Conservation (phyloP, 805 yeast species). For the Hanseniaspora opuntiae region DNA sequence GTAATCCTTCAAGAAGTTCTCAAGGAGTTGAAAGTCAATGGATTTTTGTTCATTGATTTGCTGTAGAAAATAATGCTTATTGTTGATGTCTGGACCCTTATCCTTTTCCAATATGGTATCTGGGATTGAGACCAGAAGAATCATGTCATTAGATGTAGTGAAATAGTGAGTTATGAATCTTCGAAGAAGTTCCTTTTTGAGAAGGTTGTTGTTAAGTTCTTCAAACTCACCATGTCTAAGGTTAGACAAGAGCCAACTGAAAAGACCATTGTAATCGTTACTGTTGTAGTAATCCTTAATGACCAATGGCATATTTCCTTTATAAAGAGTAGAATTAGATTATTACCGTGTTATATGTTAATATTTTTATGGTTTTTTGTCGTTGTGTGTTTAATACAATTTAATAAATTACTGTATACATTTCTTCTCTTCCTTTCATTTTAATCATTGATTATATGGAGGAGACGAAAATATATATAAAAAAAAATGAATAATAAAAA, state of each 20-base stretch:
- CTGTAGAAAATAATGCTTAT: conserved; percentile 4
- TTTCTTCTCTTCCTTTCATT: too few species aligned
- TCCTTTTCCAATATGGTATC: conserved; percentile 17
- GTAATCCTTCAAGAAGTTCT: conserved; percentile 23
- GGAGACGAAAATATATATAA: too few species aligned
- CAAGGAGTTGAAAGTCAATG: conserved; percentile 20
- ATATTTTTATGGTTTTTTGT: neutral
- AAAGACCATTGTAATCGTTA: conserved; percentile 25
- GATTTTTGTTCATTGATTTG: conserved; percentile 15
- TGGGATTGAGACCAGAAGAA: conserved; percentile 25
- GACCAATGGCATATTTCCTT: conserved; percentile 20
- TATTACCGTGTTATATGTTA: neutral
- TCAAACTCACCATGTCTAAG: conserved; percentile 27
- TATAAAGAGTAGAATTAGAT: too few species aligned
- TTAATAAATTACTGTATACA: too few species aligned
- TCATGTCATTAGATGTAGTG: conserved; percentile 15
- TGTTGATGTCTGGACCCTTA: neutral
- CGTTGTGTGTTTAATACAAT: neutral
- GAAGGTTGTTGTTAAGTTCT: conserved; percentile 22
- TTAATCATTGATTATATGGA: too few species aligned
- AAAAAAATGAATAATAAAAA: too few species aligned
- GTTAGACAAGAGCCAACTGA: conserved; percentile 29
- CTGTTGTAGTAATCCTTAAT: conserved; percentile 23
- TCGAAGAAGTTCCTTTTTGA: conserved; percentile 21
- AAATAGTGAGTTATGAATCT: conserved; percentile 22